Evolutionary conservation across 345 rosid species (phyloP), one percentile per base, ranked within the genome.

Genomic region (Lumnitzera racemosa): DNA sequence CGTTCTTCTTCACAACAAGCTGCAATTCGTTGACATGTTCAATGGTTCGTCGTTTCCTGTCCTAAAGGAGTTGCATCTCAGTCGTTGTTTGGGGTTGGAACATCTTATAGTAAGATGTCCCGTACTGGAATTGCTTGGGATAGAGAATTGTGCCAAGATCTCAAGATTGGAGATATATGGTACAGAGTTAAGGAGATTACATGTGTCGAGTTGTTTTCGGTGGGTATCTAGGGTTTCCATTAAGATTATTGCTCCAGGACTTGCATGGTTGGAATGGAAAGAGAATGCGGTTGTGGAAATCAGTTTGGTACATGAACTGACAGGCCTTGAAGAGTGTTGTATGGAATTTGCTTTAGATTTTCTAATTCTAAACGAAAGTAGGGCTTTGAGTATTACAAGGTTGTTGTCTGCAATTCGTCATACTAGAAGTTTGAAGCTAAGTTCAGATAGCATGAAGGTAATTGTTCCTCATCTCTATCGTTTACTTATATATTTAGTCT

Each of bases 31-130:
- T 23, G 87, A 86, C 65, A 74, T 89, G 70, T 91, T 88, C 66
- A 80, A 81, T 0, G 90, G 79, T 65, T 68, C 89, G 5, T 76
- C 79, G 0, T 91, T 91, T 59, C 96, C 92, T 15, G 74, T 68
- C 27, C 67, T 89, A 2, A 81, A 67, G 66, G 79, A 75, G 31
- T 70, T 89, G 63, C 62, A 51, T 64, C 86, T 91, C 11, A 82
- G 80, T 8, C 65, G 64, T 41, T 81, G 84, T 66, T 73, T 65
- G 9, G 87, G 90, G 50, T 53, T 86, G 80, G 78, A 83, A 70
- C 65, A 66, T 49, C 86, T 89, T 11, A 81, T 68, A 68, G 70
- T 91, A 24, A 62, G 74, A 25, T 91, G 96, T 71, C 71, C 78
- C 61, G 70, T 53, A 3, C 75, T 91, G 9, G 79, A 81, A 59